Conservation (phyloP, 148 eudicot genomes). For the Heliosperma pusillum region DNA sequence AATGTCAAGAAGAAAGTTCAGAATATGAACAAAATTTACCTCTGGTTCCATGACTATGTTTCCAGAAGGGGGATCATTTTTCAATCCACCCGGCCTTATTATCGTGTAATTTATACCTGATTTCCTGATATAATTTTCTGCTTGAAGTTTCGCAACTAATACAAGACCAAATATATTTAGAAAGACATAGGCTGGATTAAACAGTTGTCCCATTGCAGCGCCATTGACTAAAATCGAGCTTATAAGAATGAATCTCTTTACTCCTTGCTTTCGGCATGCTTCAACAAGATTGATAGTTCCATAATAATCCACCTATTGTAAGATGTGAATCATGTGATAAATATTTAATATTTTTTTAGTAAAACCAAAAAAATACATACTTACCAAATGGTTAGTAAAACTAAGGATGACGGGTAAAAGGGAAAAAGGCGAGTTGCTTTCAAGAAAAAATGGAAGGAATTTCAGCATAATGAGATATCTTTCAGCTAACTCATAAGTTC, state of each 20-base stretch:
- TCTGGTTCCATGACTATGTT: slow-evolving; percentile 88
- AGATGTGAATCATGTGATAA: background rate
- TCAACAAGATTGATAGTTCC: slow-evolving; percentile 93
- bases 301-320: slow-evolving; percentile 72
- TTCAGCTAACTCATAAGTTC: no score
- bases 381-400: no score
- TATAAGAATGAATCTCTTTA: slow-evolving; percentile 65
- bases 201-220: slow-evolving; percentile 94
- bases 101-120: slow-evolving; percentile 92
- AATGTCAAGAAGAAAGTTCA: background rate
- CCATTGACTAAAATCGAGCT: slow-evolving; percentile 94
- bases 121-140: slow-evolving; percentile 69
- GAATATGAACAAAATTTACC: slow-evolving; percentile 34
- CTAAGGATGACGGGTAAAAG: no score
- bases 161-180: slow-evolving; percentile 83
- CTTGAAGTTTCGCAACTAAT: slow-evolving; percentile 89
- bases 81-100: slow-evolving; percentile 89
- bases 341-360: no score
- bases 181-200: slow-evolving; percentile 85
- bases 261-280: slow-evolving; percentile 77
- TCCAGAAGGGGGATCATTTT: slow-evolving; percentile 85
- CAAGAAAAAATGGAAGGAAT: no score
- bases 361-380: no score
- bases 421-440: no score
- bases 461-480: no score